A percentile compares a stretch with the other conserved stretches of the same genome.
Evolutionary conservation across 2,329 filamentous ascomycete species (phyloP).

Genomic region (Fulvia fulva): DNA sequence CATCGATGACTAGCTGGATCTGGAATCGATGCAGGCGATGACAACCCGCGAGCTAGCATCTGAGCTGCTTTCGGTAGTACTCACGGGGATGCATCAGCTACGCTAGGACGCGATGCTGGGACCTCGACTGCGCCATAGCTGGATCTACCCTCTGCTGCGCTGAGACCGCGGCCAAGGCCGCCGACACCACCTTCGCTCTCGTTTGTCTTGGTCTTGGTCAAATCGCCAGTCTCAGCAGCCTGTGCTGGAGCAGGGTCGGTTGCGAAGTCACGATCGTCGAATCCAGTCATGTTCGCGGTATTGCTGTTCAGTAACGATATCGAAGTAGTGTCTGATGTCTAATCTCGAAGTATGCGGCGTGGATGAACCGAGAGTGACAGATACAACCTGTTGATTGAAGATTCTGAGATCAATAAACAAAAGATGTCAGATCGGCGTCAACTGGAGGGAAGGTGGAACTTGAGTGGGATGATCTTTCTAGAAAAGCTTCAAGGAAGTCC

Average conservation of each 20-base stretch:
- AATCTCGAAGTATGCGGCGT: neutral
- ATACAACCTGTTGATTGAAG: neutral
- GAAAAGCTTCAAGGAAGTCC: neutral
- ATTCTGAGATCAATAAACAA: neutral
- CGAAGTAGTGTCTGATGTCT: neutral
- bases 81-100: slow-evolving; percentile 59
- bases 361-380: neutral
- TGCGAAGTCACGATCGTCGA: slow-evolving; percentile 55
- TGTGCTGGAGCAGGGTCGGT: slow-evolving; percentile 39
- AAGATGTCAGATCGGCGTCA: neutral
- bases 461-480: neutral
- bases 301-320: neutral
- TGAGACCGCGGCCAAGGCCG: slow-evolving; percentile 20
- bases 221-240: slow-evolving; percentile 30
- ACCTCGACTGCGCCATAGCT: slow-evolving; percentile 58
- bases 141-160: slow-evolving; percentile 15
- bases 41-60: neutral
- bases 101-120: slow-evolving; percentile 63
- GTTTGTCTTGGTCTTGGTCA: slow-evolving; percentile 11
- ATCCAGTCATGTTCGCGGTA: slow-evolving; percentile 53
- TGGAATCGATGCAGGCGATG: neutral
- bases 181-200: slow-evolving; percentile 20
- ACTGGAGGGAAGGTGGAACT: neutral
- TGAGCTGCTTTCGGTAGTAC: neutral
- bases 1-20: neutral